Percentiles rank a stretch among this genome's conserved stretches.
Conservation (phyloP, 352 stramenopile genomes). For the Elongisporangium undulatum region DNA sequence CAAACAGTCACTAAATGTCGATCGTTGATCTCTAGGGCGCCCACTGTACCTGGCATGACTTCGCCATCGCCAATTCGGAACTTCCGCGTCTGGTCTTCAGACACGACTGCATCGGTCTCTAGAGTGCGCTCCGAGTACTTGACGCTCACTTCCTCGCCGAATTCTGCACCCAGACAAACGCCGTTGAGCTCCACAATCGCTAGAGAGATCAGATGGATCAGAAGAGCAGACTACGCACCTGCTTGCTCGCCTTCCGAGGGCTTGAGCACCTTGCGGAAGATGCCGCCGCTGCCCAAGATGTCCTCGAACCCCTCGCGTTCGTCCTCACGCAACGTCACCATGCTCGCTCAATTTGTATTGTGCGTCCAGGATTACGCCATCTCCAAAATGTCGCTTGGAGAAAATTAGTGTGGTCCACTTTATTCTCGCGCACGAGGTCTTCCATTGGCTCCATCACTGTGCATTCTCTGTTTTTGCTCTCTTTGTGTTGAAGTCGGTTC, state of each 20-base stretch:
- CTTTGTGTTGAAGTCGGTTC: background rate
- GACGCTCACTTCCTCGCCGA: slow-evolving; percentile 75
- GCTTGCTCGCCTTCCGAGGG: slow-evolving; percentile 51
- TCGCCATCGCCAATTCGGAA: slow-evolving; percentile 83
- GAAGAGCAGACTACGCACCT: slow-evolving; percentile 21
- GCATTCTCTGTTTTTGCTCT: background rate
- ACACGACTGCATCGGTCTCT: slow-evolving; percentile 32
- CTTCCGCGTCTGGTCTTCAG: slow-evolving; percentile 45
- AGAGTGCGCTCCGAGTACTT: slow-evolving; percentile 58
- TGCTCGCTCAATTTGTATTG: slow-evolving; percentile 3
- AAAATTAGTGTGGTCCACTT: background rate
- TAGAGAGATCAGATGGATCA: background rate
- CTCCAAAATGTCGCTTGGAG: background rate
- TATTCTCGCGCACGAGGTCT: background rate
- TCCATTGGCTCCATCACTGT: too few species aligned
- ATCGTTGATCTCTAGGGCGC: background rate
- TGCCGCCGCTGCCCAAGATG: slow-evolving; percentile 71
- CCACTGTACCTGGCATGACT: slow-evolving; percentile 58
- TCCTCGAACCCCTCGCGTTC: slow-evolving; percentile 68
- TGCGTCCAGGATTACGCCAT: background rate
- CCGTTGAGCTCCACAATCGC: background rate
- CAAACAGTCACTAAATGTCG: background rate
- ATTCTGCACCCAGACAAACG: slow-evolving; percentile 35
- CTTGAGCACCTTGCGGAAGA: slow-evolving; percentile 65
- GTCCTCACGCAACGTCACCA: slow-evolving; percentile 31